Evolutionary conservation across 805 yeast species (phyloP).

Genomic region (Maudiozyma saulgeensis): DNA sequence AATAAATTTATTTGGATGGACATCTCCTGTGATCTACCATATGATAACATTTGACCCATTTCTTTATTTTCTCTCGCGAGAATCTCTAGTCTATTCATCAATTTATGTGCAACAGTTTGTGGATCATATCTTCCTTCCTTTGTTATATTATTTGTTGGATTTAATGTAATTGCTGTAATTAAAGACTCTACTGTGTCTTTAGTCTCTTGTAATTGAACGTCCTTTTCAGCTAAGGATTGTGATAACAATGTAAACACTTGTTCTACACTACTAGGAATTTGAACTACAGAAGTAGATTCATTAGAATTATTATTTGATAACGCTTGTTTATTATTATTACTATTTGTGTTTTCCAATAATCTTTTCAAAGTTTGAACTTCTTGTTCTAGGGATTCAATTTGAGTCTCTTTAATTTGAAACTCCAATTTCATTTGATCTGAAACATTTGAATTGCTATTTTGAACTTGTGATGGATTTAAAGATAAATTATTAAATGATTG

Average conservation of each 20-base stretch:
- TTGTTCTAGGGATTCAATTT: conserved; percentile 37
- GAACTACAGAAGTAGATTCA: conserved; percentile 11
- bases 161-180: conserved; percentile 43
- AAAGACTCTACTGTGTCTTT: conserved; percentile 55
- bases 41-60: conserved; percentile 60
- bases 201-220: conserved; percentile 49
- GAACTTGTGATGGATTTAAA: conserved; percentile 1
- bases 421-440: conserved; percentile 33
- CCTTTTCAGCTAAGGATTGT: conserved; percentile 37
- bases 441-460: background rate
- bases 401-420: conserved; percentile 45
- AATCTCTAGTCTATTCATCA: conserved; percentile 49
- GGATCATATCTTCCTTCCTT: conserved; percentile 59
- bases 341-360: conserved; percentile 16
- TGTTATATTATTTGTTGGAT: conserved; percentile 39
- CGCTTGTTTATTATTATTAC: background rate
- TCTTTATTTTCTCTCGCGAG: conserved; percentile 62
- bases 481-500: conserved; percentile 8
- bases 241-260: conserved; percentile 42
- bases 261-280: conserved; percentile 36
- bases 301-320: too few species aligned
- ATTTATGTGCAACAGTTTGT: conserved; percentile 65
- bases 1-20: conserved; percentile 59
- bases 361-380: conserved; percentile 34
- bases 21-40: conserved; percentile 65